A percentile compares a stretch with the other conserved stretches of the same genome.
phyloP scores from a whole-genome alignment of 805 yeast species.

The Nakazawaea ambrosiae region DNA sequence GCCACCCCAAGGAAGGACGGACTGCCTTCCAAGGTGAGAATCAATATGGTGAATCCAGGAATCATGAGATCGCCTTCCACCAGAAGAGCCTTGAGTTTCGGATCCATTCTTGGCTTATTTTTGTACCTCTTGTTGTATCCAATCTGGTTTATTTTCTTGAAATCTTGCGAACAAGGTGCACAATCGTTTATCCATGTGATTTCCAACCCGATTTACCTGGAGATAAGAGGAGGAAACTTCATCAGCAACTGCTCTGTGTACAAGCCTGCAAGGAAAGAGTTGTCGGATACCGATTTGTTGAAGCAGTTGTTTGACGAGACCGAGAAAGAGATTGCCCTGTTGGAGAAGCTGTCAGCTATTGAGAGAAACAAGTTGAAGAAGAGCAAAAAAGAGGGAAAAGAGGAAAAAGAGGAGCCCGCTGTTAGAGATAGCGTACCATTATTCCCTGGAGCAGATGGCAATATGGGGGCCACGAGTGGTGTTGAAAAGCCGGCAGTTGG shows the following conservation, averaged over 20 bases:
- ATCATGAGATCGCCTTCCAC: constrained; percentile 83
- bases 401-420: not conserved
- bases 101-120: constrained; percentile 54
- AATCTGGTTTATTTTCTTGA: constrained; percentile 72
- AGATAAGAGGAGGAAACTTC: constrained; percentile 57
- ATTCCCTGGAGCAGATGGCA: constrained; percentile 4
- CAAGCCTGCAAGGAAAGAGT: constrained; percentile 54
- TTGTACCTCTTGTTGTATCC: constrained; percentile 68
- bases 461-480: not conserved
- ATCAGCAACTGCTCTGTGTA: constrained; percentile 65
- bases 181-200: constrained; percentile 68
- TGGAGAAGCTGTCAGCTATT: constrained; percentile 69
- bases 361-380: constrained; percentile 42
- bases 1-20: constrained; percentile 61
- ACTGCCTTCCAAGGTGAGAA: constrained; percentile 60
- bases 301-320: constrained; percentile 55
- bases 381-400: not conserved
- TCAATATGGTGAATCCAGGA: constrained; percentile 86
- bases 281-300: constrained; percentile 55
- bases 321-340: constrained; percentile 41
- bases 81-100: constrained; percentile 70
- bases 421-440: constrained; percentile 12
- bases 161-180: constrained; percentile 71
- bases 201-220: constrained; percentile 63
- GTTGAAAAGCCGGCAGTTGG: too few relatives aligned